Conservation (phyloP, 106 monocot genomes). For the Acorus calamus region DNA sequence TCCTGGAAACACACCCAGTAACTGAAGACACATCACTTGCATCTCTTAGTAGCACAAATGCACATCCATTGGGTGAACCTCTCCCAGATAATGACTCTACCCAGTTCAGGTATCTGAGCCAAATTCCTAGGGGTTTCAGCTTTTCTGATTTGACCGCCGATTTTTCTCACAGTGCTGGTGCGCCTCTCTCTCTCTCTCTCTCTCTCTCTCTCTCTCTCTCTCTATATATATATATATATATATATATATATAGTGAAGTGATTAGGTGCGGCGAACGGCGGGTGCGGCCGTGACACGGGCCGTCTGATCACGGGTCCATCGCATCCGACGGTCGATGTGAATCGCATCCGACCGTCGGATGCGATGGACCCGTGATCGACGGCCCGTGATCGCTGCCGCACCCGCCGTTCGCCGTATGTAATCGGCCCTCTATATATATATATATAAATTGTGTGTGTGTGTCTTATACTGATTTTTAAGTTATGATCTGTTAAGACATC, state of each 20-base stretch:
- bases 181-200: not conserved
- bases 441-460: not conserved
- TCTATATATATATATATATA: too few species aligned
- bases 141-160: constrained; percentile 90
- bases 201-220: too few species aligned
- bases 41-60: constrained; percentile 47
- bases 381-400: too few species aligned
- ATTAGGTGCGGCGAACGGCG: too few species aligned
- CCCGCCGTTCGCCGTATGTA: too few species aligned
- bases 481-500: constrained; percentile 44
- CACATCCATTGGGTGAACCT: constrained; percentile 41
- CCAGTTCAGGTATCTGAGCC: constrained; percentile 67
- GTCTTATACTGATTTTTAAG: not conserved
- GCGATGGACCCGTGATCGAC: too few species aligned
- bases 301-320: too few species aligned
- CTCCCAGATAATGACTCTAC: constrained; percentile 61
- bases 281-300: too few species aligned
- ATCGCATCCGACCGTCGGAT: too few species aligned
- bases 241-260: too few species aligned
- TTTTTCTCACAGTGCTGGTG: constrained; percentile 66
- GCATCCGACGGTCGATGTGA: too few species aligned
- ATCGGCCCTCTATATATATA: too few species aligned
- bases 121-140: constrained; percentile 82
- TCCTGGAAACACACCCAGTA: constrained; percentile 41
- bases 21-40: constrained; percentile 51